A percentile compares a stretch with the other conserved stretches of the same genome.
These are phyloP conservation scores for Coemansia sp. DNA, from an alignment of 192 early-diverging fungal genomes.

Conservation along the genomic window DNA sequence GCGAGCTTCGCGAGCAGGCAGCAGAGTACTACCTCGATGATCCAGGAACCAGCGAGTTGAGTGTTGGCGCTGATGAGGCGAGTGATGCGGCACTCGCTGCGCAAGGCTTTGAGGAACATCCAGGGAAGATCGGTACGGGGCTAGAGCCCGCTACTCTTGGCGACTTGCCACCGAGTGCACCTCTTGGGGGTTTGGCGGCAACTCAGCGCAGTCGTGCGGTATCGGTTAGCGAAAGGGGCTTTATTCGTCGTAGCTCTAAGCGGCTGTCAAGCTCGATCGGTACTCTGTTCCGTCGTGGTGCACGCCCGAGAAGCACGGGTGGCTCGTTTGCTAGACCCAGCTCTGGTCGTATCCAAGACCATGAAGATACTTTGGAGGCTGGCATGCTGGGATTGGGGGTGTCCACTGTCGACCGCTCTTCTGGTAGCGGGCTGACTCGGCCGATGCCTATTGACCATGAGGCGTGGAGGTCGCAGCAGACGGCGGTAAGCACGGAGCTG, in stretches of 20 bases:
- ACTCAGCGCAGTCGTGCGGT: slow-evolving; percentile 21
- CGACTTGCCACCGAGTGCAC: neutral
- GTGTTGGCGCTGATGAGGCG: neutral
- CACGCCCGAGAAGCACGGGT: slow-evolving; percentile 9
- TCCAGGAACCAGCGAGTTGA: neutral
- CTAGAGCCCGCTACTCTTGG: neutral
- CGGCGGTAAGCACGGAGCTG: slow-evolving; percentile 22
- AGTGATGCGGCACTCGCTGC: neutral
- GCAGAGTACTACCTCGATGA: slow-evolving; percentile 18
- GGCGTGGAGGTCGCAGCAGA: slow-evolving; percentile 23
- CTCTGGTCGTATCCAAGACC: neutral
- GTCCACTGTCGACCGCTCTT: neutral
- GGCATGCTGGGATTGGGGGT: neutral
- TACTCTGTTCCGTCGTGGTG: slow-evolving; percentile 26
- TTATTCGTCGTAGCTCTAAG: slow-evolving; percentile 44
- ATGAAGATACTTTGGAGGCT: neutral
- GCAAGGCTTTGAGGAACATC: neutral
- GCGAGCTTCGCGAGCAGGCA: slow-evolving; percentile 24
- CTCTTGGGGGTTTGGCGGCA: slow-evolving; percentile 4
- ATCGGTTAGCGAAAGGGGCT: slow-evolving; percentile 27
- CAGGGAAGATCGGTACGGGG: neutral
- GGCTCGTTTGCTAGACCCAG: neutral
- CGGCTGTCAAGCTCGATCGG: slow-evolving; percentile 36
- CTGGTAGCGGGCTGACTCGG: slow-evolving; percentile 10
- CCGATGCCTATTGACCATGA: slow-evolving; percentile 11